A percentile compares a stretch with the other conserved stretches of the same genome.
Evolutionary conservation across 1,139 yeast genomes (phyloP).

Genomic region (Maudiozyma humilis): DNA sequence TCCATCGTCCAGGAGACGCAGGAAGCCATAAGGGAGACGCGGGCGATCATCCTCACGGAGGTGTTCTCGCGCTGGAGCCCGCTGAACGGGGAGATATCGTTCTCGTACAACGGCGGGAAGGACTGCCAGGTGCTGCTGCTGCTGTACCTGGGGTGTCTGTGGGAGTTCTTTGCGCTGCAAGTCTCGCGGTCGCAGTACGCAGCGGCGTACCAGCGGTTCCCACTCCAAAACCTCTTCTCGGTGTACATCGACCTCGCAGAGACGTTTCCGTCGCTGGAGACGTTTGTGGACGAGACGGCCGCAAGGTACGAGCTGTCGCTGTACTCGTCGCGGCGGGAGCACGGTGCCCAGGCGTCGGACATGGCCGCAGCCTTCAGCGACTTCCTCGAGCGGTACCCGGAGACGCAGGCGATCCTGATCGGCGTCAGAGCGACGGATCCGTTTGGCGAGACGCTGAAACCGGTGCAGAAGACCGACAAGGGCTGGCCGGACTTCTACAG

Average conservation of each 20-base stretch:
- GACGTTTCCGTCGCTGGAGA: conserved; percentile 24
- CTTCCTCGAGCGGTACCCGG: conserved; percentile 20
- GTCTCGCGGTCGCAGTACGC: conserved; percentile 18
- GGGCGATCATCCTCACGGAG: conserved; percentile 19
- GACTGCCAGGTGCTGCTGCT: conserved; percentile 31
- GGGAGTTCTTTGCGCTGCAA: conserved; percentile 23
- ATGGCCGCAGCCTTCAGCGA: conserved; percentile 29
- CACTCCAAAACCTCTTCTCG: conserved; percentile 23
- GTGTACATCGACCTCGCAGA: conserved; percentile 28
- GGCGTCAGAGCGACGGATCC: conserved; percentile 32
- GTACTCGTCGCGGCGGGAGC: conserved; percentile 21
- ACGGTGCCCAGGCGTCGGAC: conserved; percentile 10
- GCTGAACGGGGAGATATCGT: conserved; percentile 26
- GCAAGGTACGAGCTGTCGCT: conserved; percentile 25
- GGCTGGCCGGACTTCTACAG: conserved; percentile 31
- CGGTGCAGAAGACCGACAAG: conserved; percentile 29
- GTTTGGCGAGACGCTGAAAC: conserved; percentile 22
- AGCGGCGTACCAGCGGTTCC: conserved; percentile 21
- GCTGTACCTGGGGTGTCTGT: conserved; percentile 28
- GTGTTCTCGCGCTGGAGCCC: conserved; percentile 29
- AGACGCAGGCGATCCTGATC: conserved; percentile 27
- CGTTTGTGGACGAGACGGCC: conserved; percentile 22
- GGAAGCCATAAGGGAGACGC: conserved; percentile 22
- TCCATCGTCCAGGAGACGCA: conserved; percentile 25
- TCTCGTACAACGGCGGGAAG: conserved; percentile 33